Evolutionary conservation across 2,329 filamentous ascomycete species (phyloP).

Genomic region (Chrysoporthe deuterocubensis): DNA sequence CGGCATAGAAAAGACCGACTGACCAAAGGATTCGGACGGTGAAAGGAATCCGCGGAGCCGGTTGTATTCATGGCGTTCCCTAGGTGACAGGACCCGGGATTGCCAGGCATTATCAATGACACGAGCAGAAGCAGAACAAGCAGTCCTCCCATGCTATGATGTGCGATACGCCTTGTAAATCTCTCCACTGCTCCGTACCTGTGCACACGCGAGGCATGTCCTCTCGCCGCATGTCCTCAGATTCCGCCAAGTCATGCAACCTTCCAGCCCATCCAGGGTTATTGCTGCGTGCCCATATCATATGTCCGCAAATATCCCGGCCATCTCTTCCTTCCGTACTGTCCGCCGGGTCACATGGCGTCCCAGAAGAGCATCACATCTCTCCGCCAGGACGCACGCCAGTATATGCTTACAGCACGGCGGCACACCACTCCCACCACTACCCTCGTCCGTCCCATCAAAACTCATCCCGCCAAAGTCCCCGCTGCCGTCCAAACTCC

Average conservation of each 20-base stretch:
- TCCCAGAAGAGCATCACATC: slow-evolving; percentile 62
- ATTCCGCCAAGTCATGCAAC: no score
- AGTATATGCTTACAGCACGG: slow-evolving; percentile 87
- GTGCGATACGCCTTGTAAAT: background rate
- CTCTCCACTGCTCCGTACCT: background rate
- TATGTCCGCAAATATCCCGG: slow-evolving; percentile 64
- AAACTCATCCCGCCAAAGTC: slow-evolving; percentile 56
- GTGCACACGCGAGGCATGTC: no score
- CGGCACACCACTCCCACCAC: slow-evolving; percentile 37
- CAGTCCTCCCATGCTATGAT: background rate
- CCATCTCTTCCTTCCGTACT: slow-evolving; percentile 69
- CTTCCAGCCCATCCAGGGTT: background rate
- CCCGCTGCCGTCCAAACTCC: slow-evolving; percentile 20
- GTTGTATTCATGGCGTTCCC: slow-evolving; percentile 32
- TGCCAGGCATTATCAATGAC: slow-evolving; percentile 24
- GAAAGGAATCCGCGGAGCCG: slow-evolving; percentile 29
- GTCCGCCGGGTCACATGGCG: slow-evolving; percentile 57
- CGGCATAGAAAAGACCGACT: slow-evolving; percentile 30
- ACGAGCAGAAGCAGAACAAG: slow-evolving; percentile 21
- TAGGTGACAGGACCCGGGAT: slow-evolving; percentile 21
- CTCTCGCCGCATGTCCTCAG: background rate
- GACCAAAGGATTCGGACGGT: slow-evolving; percentile 8
- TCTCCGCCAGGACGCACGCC: slow-evolving; percentile 76
- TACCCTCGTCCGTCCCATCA: slow-evolving; percentile 37
- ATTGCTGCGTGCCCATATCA: slow-evolving; percentile 30